Evolutionary conservation across 1,139 yeast genomes (phyloP).

Genomic region (Taiozyma onychis): DNA sequence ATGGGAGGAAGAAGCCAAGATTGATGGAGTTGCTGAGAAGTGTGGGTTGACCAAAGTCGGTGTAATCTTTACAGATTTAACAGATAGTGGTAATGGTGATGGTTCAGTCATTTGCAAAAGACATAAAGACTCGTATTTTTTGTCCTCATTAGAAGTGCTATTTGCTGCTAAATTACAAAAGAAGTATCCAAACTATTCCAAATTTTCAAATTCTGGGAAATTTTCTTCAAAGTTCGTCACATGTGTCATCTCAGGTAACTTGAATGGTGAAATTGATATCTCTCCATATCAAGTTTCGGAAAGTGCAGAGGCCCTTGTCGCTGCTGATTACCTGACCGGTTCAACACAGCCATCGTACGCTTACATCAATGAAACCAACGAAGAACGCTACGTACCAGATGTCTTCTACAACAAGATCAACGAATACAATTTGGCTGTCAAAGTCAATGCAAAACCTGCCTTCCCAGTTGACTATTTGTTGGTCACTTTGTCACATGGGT

Average conservation of each 20-base stretch:
- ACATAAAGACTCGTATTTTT: constrained; percentile 85
- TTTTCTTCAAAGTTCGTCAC: constrained; percentile 91
- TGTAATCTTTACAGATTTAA: constrained; percentile 80
- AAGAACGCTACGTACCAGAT: constrained; percentile 86
- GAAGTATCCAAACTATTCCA: constrained; percentile 56
- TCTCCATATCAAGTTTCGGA: constrained; percentile 86
- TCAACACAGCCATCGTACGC: constrained; percentile 90
- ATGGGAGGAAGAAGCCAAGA: constrained; percentile 51
- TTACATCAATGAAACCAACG: constrained; percentile 67
- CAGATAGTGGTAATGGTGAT: constrained; percentile 80
- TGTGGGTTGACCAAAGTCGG: constrained; percentile 78
- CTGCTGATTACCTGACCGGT: constrained; percentile 81
- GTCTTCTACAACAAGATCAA: constrained; percentile 79
- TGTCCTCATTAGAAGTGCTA: constrained; percentile 79
- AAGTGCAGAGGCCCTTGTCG: constrained; percentile 80
- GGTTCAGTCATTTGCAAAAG: constrained; percentile 91
- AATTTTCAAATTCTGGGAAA: constrained; percentile 58
- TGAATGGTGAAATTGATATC: constrained; percentile 83
- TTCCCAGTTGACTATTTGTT: constrained; percentile 92
- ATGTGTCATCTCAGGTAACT: constrained; percentile 86
- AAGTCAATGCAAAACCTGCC: constrained; percentile 88
- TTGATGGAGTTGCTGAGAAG: constrained; percentile 49
- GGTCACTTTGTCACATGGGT: constrained; percentile 89
- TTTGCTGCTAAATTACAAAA: constrained; percentile 81
- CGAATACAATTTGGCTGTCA: constrained; percentile 84